Conservation (phyloP, 768 basidiomycete genomes). For the Coprinopsis marcescibilis region DNA sequence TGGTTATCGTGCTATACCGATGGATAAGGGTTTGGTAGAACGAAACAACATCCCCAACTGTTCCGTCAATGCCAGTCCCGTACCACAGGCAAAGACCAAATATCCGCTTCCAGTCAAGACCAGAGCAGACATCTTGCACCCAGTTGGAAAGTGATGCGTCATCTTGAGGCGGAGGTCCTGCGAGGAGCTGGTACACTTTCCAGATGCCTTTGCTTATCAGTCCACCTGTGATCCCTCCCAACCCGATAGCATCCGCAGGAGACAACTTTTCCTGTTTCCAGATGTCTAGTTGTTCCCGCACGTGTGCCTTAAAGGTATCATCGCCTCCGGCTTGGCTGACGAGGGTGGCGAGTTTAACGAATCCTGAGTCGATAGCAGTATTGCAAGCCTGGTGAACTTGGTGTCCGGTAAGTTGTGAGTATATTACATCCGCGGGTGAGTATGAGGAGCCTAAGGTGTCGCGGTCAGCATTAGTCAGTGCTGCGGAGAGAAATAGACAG, state of each 20-base stretch:
- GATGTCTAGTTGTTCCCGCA: slow-evolving; percentile 68
- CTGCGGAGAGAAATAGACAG: background rate
- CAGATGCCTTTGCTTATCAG: slow-evolving; percentile 55
- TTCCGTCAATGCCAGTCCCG: slow-evolving; percentile 60
- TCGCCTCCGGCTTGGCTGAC: slow-evolving; percentile 85
- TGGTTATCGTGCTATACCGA: slow-evolving; percentile 25
- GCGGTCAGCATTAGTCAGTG: background rate
- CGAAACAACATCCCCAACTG: slow-evolving; percentile 63
- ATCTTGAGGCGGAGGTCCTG: slow-evolving; percentile 52
- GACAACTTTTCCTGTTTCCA: slow-evolving; percentile 66
- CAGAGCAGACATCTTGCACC: slow-evolving; percentile 48
- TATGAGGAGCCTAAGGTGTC: slow-evolving; percentile 27
- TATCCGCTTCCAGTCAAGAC: slow-evolving; percentile 90
- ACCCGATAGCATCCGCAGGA: slow-evolving; percentile 29
- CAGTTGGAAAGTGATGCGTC: slow-evolving; percentile 46
- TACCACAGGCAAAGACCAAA: slow-evolving; percentile 93
- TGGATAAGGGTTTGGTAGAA: slow-evolving; percentile 46
- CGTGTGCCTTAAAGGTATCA: slow-evolving; percentile 62
- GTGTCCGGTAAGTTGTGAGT: slow-evolving; percentile 79
- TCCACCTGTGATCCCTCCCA: slow-evolving; percentile 20
- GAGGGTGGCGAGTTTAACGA: slow-evolving; percentile 82
- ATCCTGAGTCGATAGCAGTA: slow-evolving; percentile 66
- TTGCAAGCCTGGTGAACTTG: slow-evolving; percentile 82
- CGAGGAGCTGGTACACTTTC: slow-evolving; percentile 78
- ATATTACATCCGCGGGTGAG: slow-evolving; percentile 46